These are phyloP conservation scores for Scenedesmus sp. DNA, from an alignment of 163 green algal species.

Conservation along the genomic window DNA sequence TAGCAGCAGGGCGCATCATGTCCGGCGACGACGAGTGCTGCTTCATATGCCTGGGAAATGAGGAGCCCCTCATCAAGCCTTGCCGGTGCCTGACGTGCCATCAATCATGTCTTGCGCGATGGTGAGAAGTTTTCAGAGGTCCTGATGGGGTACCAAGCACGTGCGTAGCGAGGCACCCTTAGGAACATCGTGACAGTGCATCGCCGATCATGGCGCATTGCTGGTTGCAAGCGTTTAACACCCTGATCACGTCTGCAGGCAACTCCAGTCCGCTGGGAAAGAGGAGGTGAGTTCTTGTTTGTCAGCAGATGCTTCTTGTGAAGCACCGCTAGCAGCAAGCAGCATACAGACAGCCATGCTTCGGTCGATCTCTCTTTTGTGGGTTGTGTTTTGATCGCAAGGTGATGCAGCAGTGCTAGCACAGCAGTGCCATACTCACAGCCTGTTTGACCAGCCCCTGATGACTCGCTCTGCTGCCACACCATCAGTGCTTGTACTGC, in stretches of 20 bases:
- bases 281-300: slow-evolving; percentile 6
- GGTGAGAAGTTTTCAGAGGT: slow-evolving; percentile 7
- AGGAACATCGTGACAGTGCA: background rate
- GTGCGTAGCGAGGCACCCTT: background rate
- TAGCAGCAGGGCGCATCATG: background rate
- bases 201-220: background rate
- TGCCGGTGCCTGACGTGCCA: slow-evolving; percentile 15
- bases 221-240: background rate
- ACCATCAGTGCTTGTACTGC: background rate
- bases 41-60: slow-evolving; percentile 30
- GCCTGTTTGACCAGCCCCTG: background rate
- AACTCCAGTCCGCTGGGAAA: slow-evolving; percentile 54
- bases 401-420: background rate
- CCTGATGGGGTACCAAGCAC: background rate
- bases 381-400: background rate
- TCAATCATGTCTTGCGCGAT: slow-evolving; percentile 17
- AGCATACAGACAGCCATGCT: background rate
- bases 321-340: background rate
- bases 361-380: background rate
- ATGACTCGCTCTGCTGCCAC: background rate
- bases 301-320: background rate
- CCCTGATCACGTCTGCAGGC: slow-evolving; percentile 27
- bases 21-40: background rate
- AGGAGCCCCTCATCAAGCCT: slow-evolving; percentile 22
- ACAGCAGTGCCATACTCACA: background rate